Evolutionary conservation across 192 early-diverging fungal genomes (phyloP).

Genomic region (Linnemannia zychae): DNA sequence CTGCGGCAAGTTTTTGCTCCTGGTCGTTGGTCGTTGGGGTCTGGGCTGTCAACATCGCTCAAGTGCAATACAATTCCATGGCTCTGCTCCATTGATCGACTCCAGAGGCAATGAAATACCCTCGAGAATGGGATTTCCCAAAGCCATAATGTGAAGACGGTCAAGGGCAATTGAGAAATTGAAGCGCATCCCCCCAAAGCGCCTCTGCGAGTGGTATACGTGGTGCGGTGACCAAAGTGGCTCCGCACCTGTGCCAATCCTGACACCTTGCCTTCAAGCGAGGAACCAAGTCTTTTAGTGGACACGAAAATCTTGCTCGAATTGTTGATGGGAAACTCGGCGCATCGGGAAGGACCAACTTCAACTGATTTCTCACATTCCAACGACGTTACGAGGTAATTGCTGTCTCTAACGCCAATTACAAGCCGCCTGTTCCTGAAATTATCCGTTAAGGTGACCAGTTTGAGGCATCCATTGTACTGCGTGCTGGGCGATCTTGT

Average conservation of each 20-base stretch:
- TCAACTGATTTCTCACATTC: not conserved
- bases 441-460: conserved; percentile 6
- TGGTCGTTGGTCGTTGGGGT: not conserved
- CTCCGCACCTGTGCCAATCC: conserved; percentile 21
- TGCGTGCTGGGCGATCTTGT: not conserved
- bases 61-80: conserved; percentile 1
- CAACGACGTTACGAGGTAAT: conserved; percentile 3
- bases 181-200: conserved; percentile 2
- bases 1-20: not conserved
- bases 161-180: not conserved
- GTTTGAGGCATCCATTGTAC: conserved; percentile 11
- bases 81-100: not conserved
- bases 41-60: conserved; percentile 1
- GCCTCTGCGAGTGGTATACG: conserved; percentile 15
- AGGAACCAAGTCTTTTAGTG: not conserved
- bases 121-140: not conserved
- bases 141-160: conserved; percentile 2
- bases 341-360: conserved; percentile 14
- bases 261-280: not conserved
- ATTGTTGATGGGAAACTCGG: conserved; percentile 8
- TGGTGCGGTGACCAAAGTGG: conserved; percentile 14
- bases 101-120: conserved; percentile 11
- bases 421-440: conserved; percentile 16
- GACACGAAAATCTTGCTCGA: not conserved
- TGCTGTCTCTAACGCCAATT: conserved; percentile 10